These are phyloP conservation scores for Epichloe bromicola DNA, from an alignment of 2,329 filamentous ascomycete species.

Conservation along the genomic window DNA sequence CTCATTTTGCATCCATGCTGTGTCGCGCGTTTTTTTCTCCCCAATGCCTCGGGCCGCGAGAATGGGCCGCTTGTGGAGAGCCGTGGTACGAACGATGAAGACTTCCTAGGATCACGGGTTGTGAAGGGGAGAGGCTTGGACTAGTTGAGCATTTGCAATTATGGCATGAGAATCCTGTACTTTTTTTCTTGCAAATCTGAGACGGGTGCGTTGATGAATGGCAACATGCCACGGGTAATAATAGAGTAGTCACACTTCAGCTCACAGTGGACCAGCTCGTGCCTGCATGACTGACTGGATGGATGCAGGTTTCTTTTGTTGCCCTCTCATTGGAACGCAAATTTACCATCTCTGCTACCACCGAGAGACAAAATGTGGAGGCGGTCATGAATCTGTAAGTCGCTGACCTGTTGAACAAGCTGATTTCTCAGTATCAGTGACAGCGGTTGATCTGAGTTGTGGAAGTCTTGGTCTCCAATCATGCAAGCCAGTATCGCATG, in stretches of 20 bases:
- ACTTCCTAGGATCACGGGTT: too few relatives aligned
- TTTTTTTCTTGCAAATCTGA: neutral
- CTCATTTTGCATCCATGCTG: too few relatives aligned
- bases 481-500: neutral
- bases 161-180: neutral
- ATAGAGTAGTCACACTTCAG: neutral
- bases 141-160: too few relatives aligned
- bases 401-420: neutral
- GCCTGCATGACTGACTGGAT: constrained; percentile 1
- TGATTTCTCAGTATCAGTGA: neutral
- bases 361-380: neutral
- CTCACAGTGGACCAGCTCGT: constrained; percentile 1
- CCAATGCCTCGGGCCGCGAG: too few relatives aligned
- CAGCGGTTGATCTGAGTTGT: neutral
- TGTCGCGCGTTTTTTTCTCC: too few relatives aligned
- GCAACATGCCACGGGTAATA: neutral
- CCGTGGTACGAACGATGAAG: too few relatives aligned
- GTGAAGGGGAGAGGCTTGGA: too few relatives aligned
- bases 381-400: neutral
- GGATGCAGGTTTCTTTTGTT: neutral
- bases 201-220: neutral
- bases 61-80: too few relatives aligned
- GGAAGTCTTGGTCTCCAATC: neutral
- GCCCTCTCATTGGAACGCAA: neutral
- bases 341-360: neutral